Conservation (phyloP, 768 basidiomycete genomes). For the Mrakia gelida region DNA sequence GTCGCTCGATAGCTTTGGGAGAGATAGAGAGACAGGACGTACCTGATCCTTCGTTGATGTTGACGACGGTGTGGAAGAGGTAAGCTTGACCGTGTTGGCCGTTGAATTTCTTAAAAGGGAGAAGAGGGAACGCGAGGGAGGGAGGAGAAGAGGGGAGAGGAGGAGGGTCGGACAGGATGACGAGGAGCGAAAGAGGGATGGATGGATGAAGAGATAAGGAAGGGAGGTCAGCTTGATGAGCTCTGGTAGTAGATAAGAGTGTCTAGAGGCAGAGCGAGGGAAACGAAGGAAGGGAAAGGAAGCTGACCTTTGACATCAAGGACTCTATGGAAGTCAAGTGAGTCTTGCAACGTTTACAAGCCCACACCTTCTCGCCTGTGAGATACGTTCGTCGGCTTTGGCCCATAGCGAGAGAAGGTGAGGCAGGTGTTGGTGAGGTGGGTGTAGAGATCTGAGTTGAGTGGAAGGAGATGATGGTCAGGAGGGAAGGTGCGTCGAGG, state of each 20-base stretch:
- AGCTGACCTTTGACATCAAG: constrained; percentile 77
- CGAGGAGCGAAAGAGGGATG: not conserved
- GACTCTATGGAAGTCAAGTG: constrained; percentile 87
- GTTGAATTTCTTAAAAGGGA: constrained; percentile 71
- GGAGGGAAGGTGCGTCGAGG: not conserved
- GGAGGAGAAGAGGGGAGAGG: not conserved
- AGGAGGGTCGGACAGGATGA: too few species aligned
- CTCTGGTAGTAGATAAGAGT: not conserved
- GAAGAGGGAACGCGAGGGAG: not conserved
- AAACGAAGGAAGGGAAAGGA: constrained; percentile 25
- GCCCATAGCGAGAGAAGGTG: not conserved
- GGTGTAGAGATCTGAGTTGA: not conserved
- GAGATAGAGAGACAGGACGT: not conserved
- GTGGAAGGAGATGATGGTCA: not conserved
- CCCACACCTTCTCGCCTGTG: constrained; percentile 76
- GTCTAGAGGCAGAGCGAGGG: not conserved
- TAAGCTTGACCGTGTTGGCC: constrained; percentile 95
- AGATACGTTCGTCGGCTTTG: constrained; percentile 53
- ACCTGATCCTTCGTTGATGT: constrained; percentile 69
- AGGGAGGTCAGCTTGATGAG: not conserved
- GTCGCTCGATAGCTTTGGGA: too few species aligned
- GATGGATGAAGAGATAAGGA: not conserved
- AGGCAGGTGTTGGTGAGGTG: not conserved
- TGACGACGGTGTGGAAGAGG: constrained; percentile 89
- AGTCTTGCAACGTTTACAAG: constrained; percentile 78